Evolutionary conservation across 2,329 filamentous ascomycete genomes (phyloP), one percentile per base, ranked within the genome.

Genomic region (Fusarium euwallaceae): DNA sequence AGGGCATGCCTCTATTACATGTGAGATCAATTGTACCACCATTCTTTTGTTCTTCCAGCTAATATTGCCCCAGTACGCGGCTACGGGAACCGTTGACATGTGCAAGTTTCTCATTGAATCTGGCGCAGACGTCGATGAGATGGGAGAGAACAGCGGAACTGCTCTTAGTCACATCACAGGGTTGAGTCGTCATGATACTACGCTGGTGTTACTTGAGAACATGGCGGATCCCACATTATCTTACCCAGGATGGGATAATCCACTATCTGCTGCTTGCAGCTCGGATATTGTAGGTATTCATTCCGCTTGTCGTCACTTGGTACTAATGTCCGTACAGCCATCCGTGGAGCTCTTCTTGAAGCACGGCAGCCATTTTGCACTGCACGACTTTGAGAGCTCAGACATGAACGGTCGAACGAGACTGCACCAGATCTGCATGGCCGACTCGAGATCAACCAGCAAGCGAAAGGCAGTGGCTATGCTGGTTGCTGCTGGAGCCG

Each of bases 51-150:
- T 3, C 8, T 14, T 34, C 2, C 24, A 16, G 20, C 55, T 65
- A 7, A 65, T 8, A 1, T 39, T 56, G 6, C 0, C 10, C 4
- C 9, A 74, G 70, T 74, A 73, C 11, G 71, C 70, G 2, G 71
- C 58, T 20, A 36, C 66, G 8, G 61, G 56, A 3, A 68, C 36
- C 5, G 55, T 67, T 0, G 37, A 74, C 5, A 69, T 74, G 43
- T 74, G 67, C 36, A 70, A 66, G 8, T 71, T 71, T n/a, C 56
- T 74, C 8, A 67, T 74, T 3, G 64, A 74, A 1, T 60, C 72
- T 5, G 70, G 70, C 1, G 70, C 64, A 27, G 72, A 74, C 1
- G 64, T 73, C 6, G 70, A 74, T n/a, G 70, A 74, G 4, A 71
- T 74, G 55, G 63, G 51, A 6, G 45, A 64, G 6, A 17, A 70